Base-by-base conservation (phyloP, 305 asterid genomes). In the Fraxinus paxiana region DNA sequence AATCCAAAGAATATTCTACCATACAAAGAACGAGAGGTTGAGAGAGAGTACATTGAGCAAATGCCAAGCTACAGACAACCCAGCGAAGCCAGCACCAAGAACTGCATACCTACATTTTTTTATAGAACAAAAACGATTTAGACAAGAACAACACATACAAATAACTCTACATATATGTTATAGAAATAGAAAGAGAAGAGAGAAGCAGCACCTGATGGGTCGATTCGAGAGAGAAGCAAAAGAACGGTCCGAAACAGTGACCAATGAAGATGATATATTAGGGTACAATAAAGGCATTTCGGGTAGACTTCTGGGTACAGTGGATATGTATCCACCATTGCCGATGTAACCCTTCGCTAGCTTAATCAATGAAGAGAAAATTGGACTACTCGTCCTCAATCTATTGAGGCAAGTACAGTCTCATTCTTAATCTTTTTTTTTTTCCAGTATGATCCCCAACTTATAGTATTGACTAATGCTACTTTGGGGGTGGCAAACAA, bases 31-130 rank as follows among this genome's bases (percentile, higher is more conserved):
- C 22, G 75, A 80, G 73, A 82, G 75, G 26, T 31, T 70, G 81
- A 28, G 78, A 80, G 77, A 24, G 63, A 38, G 46, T 87, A 96
- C 98, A 69, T 87, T 94, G 87, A 96, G 92, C 90, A 96, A 88
- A 88, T 96, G 95, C 97, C 98, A 96, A 82, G 88, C 91, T 13
- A 96, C 97, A 82, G 98, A 94, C 75, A 96, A 83, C 76, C 99
- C 99, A 84, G 99, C 98, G 89, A 94, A 94, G 54, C 99, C 99
- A 82, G 99, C 99, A 73, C 99, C 99, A 83, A 96, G 97, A 88
- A 96, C 92, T 79, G 98, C 99, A 83, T 86, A 91, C 79, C 99
- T 96, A 87, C 85, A 84, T 41, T 17, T 41, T 76, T 18, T 18
- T 67, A 65, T 8, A 37, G 4, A 30, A 63, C 17, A 41, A 69